These are phyloP conservation scores for Fusarium marasasianum DNA, from an alignment of 2,329 filamentous ascomycete genomes.

Conservation along the genomic window DNA sequence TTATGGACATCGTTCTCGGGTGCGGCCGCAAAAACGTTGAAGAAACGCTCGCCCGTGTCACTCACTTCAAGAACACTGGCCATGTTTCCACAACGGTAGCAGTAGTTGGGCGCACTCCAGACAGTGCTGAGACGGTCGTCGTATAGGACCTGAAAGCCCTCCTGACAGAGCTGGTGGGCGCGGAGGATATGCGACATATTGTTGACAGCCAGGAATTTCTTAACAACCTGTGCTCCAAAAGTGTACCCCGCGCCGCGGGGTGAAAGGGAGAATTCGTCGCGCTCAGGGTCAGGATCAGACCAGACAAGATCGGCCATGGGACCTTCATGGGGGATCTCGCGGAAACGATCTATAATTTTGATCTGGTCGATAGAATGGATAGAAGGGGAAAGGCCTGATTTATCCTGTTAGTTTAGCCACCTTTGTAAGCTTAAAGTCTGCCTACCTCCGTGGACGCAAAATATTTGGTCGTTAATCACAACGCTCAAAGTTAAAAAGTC, in stretches of 20 bases:
- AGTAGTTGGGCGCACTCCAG: conserved; percentile 97
- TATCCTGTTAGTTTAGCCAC: conserved; percentile 3
- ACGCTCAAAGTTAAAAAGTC: conserved; percentile 97
- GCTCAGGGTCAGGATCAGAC: conserved; percentile 97
- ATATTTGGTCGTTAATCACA: conserved; percentile 98
- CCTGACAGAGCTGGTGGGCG: conserved; percentile 98
- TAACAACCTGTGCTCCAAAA: conserved; percentile 96
- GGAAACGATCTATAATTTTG: conserved; percentile 98
- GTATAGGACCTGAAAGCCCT: conserved; percentile 96
- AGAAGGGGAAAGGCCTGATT: conserved; percentile 77
- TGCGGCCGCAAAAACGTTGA: conserved; percentile 97
- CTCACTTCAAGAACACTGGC: conserved; percentile 97
- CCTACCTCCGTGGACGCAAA: conserved; percentile 91
- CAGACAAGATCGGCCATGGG: conserved; percentile 99
- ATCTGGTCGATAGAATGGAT: conserved; percentile 99
- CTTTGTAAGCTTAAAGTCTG: neutral
- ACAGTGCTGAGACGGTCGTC: conserved; percentile 95
- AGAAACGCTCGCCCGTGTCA: conserved; percentile 90
- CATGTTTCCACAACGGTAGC: conserved; percentile 95
- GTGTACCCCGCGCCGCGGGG: conserved; percentile 96
- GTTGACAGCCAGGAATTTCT: conserved; percentile 97
- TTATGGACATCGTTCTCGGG: conserved; percentile 94
- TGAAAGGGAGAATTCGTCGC: conserved; percentile 95
- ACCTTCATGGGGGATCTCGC: conserved; percentile 97
- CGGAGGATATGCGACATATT: conserved; percentile 97